Percentiles rank a stretch among this genome's conserved stretches.
phyloP scores from a whole-genome alignment of 129 eudicot genomes.

The Cynara cardunculus region DNA sequence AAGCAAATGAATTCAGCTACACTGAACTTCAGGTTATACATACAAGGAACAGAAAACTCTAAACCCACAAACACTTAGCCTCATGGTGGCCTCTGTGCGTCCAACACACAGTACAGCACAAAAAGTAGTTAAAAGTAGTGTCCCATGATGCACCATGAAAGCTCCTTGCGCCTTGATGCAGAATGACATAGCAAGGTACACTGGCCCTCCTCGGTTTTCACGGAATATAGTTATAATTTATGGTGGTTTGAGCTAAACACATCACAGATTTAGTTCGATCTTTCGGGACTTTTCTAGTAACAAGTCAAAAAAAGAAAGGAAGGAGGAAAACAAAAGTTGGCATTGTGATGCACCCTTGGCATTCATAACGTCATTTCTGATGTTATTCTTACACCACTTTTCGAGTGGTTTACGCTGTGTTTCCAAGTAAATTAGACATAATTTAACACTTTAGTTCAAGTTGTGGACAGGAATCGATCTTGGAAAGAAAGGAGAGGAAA shows the following conservation, averaged over 20 bases:
- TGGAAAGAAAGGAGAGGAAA: too few relatives aligned
- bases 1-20: not conserved
- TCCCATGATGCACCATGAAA: not conserved
- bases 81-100: not conserved
- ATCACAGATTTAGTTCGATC: not conserved
- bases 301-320: not conserved
- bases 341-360: not conserved
- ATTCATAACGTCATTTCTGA: too few relatives aligned
- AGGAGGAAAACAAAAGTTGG: not conserved
- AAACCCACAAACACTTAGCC: not conserved
- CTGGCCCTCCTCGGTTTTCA: not conserved
- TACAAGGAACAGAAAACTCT: not conserved
- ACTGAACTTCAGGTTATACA: slow-evolving; percentile 2
- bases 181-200: not conserved
- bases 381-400: too few relatives aligned
- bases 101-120: not conserved
- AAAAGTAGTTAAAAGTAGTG: not conserved
- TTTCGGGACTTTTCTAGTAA: not conserved
- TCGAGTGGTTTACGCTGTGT: too few relatives aligned
- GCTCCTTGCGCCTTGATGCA: not conserved
- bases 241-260: not conserved
- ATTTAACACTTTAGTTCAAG: too few relatives aligned
- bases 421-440: too few relatives aligned
- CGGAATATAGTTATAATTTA: not conserved
- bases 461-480: too few relatives aligned